A percentile compares a stretch with the other conserved stretches of the same genome.
Evolutionary conservation across 2,329 filamentous ascomycete genomes (phyloP).

Genomic region (Laburnicola sp.): DNA sequence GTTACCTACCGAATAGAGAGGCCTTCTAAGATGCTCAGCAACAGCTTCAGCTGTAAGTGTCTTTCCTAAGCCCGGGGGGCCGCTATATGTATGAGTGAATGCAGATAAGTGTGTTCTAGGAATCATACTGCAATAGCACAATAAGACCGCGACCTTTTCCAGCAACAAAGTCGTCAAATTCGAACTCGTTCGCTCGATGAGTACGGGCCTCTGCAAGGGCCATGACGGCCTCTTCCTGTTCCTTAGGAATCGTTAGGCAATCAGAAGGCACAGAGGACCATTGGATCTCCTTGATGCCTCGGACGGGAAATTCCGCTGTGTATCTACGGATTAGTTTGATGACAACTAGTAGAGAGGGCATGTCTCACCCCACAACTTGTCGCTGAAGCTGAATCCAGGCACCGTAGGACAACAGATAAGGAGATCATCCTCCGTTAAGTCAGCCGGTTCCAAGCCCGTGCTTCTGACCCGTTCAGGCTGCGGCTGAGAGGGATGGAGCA

Average conservation of each 20-base stretch:
- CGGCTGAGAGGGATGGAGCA: constrained; percentile 2
- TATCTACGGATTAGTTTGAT: constrained; percentile 13
- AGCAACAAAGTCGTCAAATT: constrained; percentile 13
- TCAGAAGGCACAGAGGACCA: constrained; percentile 19
- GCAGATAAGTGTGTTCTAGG: constrained; percentile 5
- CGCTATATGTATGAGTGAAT: constrained; percentile 22
- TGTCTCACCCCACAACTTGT: constrained; percentile 24
- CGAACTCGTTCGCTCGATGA: constrained; percentile 9
- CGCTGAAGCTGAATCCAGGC: constrained; percentile 20
- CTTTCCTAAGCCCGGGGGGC: constrained; percentile 52
- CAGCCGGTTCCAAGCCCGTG: constrained; percentile 12
- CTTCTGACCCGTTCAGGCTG: constrained; percentile 11
- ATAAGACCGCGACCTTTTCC: constrained; percentile 12
- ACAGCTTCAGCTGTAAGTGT: constrained; percentile 29
- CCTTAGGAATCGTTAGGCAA: constrained; percentile 23
- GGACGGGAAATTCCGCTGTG: constrained; percentile 25
- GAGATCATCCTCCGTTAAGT: constrained; percentile 21
- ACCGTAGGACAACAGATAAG: constrained; percentile 25
- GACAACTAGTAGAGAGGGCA: constrained; percentile 6
- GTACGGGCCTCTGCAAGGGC: constrained; percentile 17
- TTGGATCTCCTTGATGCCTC: constrained; percentile 22
- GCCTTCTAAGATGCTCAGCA: constrained; percentile 28
- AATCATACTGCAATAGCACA: constrained; percentile 13
- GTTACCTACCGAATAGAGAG: constrained; percentile 12
- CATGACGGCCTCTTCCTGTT: constrained; percentile 25